Evolutionary conservation across 2,329 filamentous ascomycete genomes (phyloP).

Genomic region (Waltergamsia citrina): DNA sequence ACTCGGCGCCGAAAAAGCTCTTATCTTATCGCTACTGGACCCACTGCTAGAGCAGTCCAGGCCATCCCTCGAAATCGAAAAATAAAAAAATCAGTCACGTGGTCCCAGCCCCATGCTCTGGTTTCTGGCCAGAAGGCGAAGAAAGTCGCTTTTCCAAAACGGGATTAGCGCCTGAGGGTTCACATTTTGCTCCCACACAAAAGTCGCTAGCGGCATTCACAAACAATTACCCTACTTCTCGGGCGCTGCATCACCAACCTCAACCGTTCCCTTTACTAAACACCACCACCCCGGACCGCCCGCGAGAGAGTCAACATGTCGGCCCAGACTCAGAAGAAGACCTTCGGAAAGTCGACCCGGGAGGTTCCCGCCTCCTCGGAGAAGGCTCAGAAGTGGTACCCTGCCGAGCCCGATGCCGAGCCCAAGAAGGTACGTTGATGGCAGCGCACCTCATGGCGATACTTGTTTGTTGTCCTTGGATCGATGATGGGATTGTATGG

Average conservation of each 20-base stretch:
- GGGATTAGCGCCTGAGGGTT: slow-evolving; percentile 29
- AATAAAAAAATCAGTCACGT: slow-evolving; percentile 25
- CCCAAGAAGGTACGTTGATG: slow-evolving; percentile 81
- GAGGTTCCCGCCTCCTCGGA: slow-evolving; percentile 76
- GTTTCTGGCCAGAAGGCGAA: slow-evolving; percentile 8
- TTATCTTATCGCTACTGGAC: slow-evolving; percentile 3
- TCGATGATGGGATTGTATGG: not conserved
- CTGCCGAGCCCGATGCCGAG: slow-evolving; percentile 80
- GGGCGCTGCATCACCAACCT: slow-evolving; percentile 24
- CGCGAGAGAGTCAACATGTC: slow-evolving; percentile 54
- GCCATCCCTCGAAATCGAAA: too few species aligned
- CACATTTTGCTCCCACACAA: slow-evolving; percentile 31
- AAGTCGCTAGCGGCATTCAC: slow-evolving; percentile 30
- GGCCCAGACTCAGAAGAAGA: slow-evolving; percentile 74
- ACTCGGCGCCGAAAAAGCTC: slow-evolving; percentile 6
- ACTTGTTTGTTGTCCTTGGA: too few species aligned
- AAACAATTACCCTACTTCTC: slow-evolving; percentile 29
- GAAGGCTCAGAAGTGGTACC: slow-evolving; percentile 99
- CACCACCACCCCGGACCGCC: slow-evolving; percentile 29
- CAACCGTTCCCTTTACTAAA: slow-evolving; percentile 17
- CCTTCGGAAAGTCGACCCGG: slow-evolving; percentile 95
- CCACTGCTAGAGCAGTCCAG: too few species aligned
- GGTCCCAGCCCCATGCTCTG: slow-evolving; percentile 20
- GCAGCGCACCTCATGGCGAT: too few species aligned
- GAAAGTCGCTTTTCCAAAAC: slow-evolving; percentile 13